These are phyloP conservation scores for Platanthera zijinensis DNA, from an alignment of 106 monocot species.

Conservation along the genomic window DNA sequence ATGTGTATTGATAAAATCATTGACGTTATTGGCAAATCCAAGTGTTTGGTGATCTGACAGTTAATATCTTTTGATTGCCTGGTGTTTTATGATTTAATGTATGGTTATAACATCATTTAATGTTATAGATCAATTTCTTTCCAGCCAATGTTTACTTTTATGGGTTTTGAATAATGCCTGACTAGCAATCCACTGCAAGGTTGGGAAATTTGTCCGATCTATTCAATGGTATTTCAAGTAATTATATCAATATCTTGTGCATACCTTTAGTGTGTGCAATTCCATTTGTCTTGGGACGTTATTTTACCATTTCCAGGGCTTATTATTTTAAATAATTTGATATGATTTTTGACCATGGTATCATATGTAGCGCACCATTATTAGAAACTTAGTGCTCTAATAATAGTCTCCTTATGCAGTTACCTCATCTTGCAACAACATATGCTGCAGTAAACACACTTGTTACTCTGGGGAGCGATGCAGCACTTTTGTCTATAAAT, in stretches of 20 bases:
- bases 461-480: conserved; percentile 66
- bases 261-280: neutral
- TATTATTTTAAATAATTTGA: neutral
- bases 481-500: conserved; percentile 76
- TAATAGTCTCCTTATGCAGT: conserved; percentile 20
- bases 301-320: neutral
- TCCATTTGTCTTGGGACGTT: neutral
- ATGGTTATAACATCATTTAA: neutral
- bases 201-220: neutral
- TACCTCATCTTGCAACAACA: conserved; percentile 98
- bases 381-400: neutral
- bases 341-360: neutral
- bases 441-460: conserved; percentile 95
- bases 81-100: neutral
- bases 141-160: neutral
- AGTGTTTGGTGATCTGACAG: neutral
- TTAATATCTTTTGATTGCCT: neutral
- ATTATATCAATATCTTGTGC: neutral
- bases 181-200: neutral
- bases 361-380: neutral
- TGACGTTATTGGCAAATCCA: neutral
- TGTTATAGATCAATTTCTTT: neutral
- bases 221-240: neutral
- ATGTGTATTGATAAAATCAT: neutral
- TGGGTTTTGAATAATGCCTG: neutral